Conservation (phyloP, 2,329 filamentous ascomycete genomes). For the Orbilia oligospora region DNA sequence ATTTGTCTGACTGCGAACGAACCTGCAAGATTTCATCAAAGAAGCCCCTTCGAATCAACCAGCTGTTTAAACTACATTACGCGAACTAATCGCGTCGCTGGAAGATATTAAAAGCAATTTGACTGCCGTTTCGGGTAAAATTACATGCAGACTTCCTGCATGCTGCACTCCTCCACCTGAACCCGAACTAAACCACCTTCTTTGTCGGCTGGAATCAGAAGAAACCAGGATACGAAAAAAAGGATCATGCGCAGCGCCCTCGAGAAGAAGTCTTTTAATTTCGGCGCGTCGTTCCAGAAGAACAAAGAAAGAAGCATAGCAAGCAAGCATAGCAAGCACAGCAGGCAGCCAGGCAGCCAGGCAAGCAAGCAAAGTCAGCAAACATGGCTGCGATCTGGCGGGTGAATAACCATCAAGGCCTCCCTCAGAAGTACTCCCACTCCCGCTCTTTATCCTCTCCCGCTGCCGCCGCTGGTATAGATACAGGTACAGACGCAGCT, state of each 20-base stretch:
- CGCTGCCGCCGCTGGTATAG: conserved; percentile 18
- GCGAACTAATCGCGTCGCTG: conserved; percentile 14
- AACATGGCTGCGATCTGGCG: conserved; percentile 60
- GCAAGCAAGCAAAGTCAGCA: no score
- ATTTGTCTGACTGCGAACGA: no score
- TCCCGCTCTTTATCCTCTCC: conserved; percentile 59
- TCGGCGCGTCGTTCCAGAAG: conserved; percentile 51
- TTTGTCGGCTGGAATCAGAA: conserved; percentile 30
- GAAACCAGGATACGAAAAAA: conserved; percentile 21
- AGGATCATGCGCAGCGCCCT: conserved; percentile 42
- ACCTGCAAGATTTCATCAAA: no score
- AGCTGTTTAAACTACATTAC: neutral
- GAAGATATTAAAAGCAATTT: conserved; percentile 46
- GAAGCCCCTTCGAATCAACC: neutral
- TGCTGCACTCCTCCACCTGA: conserved; percentile 14
- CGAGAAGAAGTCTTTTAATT: conserved; percentile 22
- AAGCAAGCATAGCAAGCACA: neutral
- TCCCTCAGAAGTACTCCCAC: conserved; percentile 23
- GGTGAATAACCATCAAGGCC: conserved; percentile 33
- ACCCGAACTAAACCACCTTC: conserved; percentile 23
- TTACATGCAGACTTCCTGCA: conserved; percentile 23
- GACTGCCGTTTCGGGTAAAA: conserved; percentile 57
- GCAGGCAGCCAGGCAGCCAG: conserved; percentile 6
- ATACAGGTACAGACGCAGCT: no score
- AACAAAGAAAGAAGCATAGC: neutral